Base-by-base conservation (phyloP, 2,329 filamentous ascomycete genomes). In the Exophiala phaeomuriformis region DNA sequence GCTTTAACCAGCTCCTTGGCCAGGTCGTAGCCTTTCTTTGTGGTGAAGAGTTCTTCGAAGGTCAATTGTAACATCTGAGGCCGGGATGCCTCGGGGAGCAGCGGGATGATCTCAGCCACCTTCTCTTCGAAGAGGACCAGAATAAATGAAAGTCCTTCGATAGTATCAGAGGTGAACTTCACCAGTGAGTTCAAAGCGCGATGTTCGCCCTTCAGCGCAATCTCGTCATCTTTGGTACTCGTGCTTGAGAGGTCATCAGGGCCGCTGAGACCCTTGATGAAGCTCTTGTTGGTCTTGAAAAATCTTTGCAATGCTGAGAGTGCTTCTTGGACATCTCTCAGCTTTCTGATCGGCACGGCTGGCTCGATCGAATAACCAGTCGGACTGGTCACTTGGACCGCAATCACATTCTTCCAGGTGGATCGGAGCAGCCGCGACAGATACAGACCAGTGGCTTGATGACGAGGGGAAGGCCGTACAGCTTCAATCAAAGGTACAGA, bases 131-230 rank as follows among this genome's bases (percentile, higher is more conserved):
- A 97, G 1, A 98, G 77, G 66, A 96, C 93, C 27, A 91, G 78
- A 3, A 96, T 89, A 64, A 98, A 98, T 0, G 91, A 95, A 48
- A 98, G 95, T 3, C 93, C 93, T 68, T 98, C 93, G 5, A 93
- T 90, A 37, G 96, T 93, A 68, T 89, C 89, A 51, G 85, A 84
- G 69, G 96, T 88, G 28, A 98, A 77, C 60, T 86, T 84, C 58
- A 95, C 82, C 46, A 98, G 75, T 1, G 89, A 89, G 65, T 93
- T 86, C 60, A 98, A 78, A 7, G 90, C 90, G 63, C 94, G 88
- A 67, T 98, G 91, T 69, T 98, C 93, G 9, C 89, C 91, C 68
- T 96, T 91, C 27, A 95, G 76, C 0, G 90, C 88, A 45, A 95
- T 81, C 68, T 97, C 91, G 64, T 96, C 93, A 66, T 95, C 87